Percentiles rank a stretch among this genome's conserved stretches.
These are phyloP conservation scores for Paralagenidium karlingii DNA, from an alignment of 352 stramenopile genomes.

Conservation along the genomic window DNA sequence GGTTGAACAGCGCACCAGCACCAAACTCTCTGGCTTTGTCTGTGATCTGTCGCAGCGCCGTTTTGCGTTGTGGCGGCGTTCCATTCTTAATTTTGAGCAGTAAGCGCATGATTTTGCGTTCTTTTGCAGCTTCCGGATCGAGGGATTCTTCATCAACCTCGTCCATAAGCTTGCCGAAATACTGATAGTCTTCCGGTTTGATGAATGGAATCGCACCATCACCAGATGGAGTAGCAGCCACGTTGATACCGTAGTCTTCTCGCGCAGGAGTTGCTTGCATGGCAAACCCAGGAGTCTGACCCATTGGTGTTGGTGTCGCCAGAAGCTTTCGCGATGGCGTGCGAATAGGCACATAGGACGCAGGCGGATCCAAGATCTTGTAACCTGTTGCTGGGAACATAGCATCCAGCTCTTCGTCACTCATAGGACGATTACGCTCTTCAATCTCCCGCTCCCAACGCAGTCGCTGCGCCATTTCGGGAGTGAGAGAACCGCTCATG, in stretches of 20 bases:
- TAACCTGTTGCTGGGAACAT: constrained; percentile 95
- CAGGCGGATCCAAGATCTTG: constrained; percentile 91
- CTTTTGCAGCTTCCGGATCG: constrained; percentile 89
- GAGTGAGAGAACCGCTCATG: constrained; percentile 63
- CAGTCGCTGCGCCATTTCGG: constrained; percentile 87
- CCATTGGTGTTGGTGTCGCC: constrained; percentile 92
- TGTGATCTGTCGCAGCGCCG: constrained; percentile 93
- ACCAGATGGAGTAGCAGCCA: constrained; percentile 42
- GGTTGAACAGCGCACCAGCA: constrained; percentile 96
- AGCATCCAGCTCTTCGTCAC: constrained; percentile 94
- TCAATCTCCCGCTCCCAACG: constrained; percentile 95
- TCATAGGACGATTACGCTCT: constrained; percentile 91
- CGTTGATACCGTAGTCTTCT: constrained; percentile 62
- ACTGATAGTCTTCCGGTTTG: constrained; percentile 98
- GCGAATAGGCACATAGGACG: constrained; percentile 92
- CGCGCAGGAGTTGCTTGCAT: constrained; percentile 71
- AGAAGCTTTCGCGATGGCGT: constrained; percentile 93
- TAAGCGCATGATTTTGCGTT: constrained; percentile 96
- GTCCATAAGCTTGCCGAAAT: constrained; percentile 95
- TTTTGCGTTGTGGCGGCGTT: constrained; percentile 95
- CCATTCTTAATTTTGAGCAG: constrained; percentile 99
- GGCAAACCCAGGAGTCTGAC: constrained; percentile 83
- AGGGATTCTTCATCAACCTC: constrained; percentile 78
- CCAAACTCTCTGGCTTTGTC: constrained; percentile 96
- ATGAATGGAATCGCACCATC: constrained; percentile 93